Conservation (phyloP, 1,284 basidiomycete genomes). For the Termitomyces sp. region DNA sequence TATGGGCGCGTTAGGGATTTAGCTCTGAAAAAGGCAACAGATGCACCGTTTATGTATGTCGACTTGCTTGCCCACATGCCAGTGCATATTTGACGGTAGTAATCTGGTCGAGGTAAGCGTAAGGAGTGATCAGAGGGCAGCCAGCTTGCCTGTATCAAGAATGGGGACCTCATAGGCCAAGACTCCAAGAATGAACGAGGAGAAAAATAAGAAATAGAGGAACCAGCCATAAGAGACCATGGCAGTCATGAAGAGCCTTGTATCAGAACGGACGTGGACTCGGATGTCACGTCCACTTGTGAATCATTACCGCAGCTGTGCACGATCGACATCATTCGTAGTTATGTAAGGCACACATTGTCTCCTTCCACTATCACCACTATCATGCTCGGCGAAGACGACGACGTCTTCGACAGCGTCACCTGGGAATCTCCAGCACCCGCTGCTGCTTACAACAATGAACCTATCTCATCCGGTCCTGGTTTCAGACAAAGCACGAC, state of each 20-base stretch:
- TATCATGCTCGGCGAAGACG: constrained; percentile 72
- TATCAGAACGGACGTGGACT: constrained; percentile 18
- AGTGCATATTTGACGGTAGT: constrained; percentile 84
- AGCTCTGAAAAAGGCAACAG: neutral
- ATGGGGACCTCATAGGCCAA: constrained; percentile 61
- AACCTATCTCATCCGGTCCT: constrained; percentile 48
- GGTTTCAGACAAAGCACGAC: constrained; percentile 74
- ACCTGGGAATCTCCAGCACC: constrained; percentile 76
- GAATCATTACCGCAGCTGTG: too few relatives aligned
- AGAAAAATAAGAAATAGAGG: constrained; percentile 30
- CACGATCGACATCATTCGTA: constrained; percentile 1
- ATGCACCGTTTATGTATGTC: constrained; percentile 80
- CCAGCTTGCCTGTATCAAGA: constrained; percentile 45
- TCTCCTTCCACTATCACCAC: neutral
- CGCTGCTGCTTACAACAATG: constrained; percentile 44
- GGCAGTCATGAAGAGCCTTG: constrained; percentile 18
- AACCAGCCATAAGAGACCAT: constrained; percentile 22
- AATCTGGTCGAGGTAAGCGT: constrained; percentile 42
- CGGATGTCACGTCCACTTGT: constrained; percentile 19
- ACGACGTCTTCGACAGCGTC: constrained; percentile 81
- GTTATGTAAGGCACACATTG: constrained; percentile 18
- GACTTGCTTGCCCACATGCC: constrained; percentile 86
- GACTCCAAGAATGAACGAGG: constrained; percentile 28
- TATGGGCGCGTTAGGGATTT: constrained; percentile 9
- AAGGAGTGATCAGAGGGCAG: neutral